Conservation (phyloP, 2,329 filamentous ascomycete species). For the Pseudogymnoascus sp. region DNA sequence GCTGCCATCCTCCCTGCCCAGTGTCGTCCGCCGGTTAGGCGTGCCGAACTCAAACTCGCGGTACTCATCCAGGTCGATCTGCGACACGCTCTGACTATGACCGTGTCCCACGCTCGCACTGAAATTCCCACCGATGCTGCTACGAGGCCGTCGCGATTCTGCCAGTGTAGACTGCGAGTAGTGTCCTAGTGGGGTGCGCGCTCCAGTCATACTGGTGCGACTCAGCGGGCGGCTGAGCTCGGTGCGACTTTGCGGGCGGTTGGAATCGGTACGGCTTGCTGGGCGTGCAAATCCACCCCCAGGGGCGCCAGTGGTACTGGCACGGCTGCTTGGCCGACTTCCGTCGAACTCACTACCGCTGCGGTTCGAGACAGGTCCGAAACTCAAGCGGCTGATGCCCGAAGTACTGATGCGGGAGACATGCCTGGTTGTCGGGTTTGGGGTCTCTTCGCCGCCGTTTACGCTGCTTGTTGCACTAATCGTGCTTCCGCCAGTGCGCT, state of each 20-base stretch:
- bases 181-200: conserved; percentile 29
- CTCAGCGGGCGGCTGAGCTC: conserved; percentile 25
- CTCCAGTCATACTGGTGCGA: conserved; percentile 27
- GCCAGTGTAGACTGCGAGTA: conserved; percentile 27
- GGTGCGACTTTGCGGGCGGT: conserved; percentile 23
- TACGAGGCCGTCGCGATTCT: conserved; percentile 27
- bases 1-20: conserved; percentile 35
- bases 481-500: conserved; percentile 52
- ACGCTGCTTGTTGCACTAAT: conserved; percentile 22
- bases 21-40: conserved; percentile 37
- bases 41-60: conserved; percentile 31
- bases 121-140: conserved; percentile 27
- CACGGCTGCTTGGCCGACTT: conserved; percentile 23
- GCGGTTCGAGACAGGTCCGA: conserved; percentile 53
- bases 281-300: conserved; percentile 20
- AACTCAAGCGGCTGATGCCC: conserved; percentile 55
- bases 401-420: conserved; percentile 53
- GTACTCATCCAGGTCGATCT: conserved; percentile 26
- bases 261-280: background rate
- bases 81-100: conserved; percentile 29
- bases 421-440: conserved; percentile 39
- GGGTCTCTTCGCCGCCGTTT: conserved; percentile 26
- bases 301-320: conserved; percentile 18
- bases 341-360: conserved; percentile 19
- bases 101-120: conserved; percentile 25